These are phyloP conservation scores for Puccinia hordei DNA, from an alignment of 1,284 basidiomycete species.

Conservation along the genomic window DNA sequence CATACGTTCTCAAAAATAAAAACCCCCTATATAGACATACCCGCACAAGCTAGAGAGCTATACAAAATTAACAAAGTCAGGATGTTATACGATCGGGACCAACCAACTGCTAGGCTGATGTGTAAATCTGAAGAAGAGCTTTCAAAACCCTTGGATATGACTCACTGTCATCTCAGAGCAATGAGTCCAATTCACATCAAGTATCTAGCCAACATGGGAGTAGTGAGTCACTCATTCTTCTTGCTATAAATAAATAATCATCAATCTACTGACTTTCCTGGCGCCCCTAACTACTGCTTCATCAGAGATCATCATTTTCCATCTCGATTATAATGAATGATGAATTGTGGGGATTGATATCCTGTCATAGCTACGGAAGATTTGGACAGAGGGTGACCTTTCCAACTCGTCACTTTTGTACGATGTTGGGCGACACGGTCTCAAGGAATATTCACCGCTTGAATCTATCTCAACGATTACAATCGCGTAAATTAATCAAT, in stretches of 20 bases:
- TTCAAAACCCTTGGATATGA: slow-evolving; percentile 78
- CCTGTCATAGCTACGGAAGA: slow-evolving; percentile 77
- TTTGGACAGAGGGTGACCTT: slow-evolving; percentile 63
- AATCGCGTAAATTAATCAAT: slow-evolving; percentile 79
- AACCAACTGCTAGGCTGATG: slow-evolving; percentile 76
- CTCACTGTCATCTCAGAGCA: slow-evolving; percentile 78
- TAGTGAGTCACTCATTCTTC: slow-evolving; percentile 61
- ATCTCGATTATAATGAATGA: slow-evolving; percentile 81
- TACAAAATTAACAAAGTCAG: slow-evolving; percentile 75
- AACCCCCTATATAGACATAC: slow-evolving; percentile 63
- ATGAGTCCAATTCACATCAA: slow-evolving; percentile 89
- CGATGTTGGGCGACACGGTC: slow-evolving; percentile 78
- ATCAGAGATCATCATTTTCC: slow-evolving; percentile 59
- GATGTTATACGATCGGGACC: slow-evolving; percentile 75
- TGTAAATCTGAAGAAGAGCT: slow-evolving; percentile 71
- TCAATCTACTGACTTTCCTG: background rate
- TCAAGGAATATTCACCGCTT: slow-evolving; percentile 80
- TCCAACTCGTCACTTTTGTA: slow-evolving; percentile 59
- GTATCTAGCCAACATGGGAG: slow-evolving; percentile 63
- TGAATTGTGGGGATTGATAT: slow-evolving; percentile 79
- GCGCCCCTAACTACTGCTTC: slow-evolving; percentile 72
- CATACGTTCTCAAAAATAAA: no score
- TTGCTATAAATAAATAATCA: background rate
- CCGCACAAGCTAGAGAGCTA: slow-evolving; percentile 65
- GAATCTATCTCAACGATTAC: slow-evolving; percentile 75